These are phyloP conservation scores for Cryptococcus hybrid DNA, from an alignment of 1,284 basidiomycete genomes.

Conservation along the genomic window DNA sequence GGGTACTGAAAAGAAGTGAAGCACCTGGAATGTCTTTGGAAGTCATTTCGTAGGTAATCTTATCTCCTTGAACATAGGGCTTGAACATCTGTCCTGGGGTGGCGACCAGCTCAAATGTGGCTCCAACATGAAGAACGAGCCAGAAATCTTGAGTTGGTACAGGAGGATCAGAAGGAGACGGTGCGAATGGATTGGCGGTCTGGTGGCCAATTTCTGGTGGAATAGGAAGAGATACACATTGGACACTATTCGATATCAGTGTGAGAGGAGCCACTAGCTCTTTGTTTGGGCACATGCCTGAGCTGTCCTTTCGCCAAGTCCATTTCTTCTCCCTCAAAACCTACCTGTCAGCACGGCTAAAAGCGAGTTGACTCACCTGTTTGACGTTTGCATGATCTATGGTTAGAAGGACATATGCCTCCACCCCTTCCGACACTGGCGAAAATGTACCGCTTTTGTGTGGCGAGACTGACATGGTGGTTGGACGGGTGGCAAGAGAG, in stretches of 20 bases:
- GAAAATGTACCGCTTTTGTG: background rate
- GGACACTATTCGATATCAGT: constrained; percentile 25
- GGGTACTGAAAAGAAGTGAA: constrained; percentile 52
- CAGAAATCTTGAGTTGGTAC: constrained; percentile 48
- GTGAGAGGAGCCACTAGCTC: background rate
- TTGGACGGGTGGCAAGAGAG: too few species aligned
- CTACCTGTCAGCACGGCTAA: constrained; percentile 14
- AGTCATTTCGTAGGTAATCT: constrained; percentile 35
- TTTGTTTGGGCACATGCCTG: constrained; percentile 23
- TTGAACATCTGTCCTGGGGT: constrained; percentile 33
- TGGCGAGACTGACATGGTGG: too few species aligned
- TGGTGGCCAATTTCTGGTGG: constrained; percentile 43
- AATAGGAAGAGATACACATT: constrained; percentile 48
- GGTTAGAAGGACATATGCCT: constrained; percentile 38
- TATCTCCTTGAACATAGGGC: constrained; percentile 14
- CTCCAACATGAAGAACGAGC: constrained; percentile 45
- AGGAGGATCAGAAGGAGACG: constrained; percentile 35
- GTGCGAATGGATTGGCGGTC: constrained; percentile 49
- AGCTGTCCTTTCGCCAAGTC: constrained; percentile 40
- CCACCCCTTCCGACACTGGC: constrained; percentile 14
- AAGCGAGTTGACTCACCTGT: constrained; percentile 25
- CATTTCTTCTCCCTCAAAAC: constrained; percentile 34
- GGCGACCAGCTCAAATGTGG: constrained; percentile 44
- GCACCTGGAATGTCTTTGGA: constrained; percentile 35
- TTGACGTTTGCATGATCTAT: constrained; percentile 37